phyloP scores from a whole-genome alignment of 139 green algal genomes.

The Picochlorum sp. region DNA sequence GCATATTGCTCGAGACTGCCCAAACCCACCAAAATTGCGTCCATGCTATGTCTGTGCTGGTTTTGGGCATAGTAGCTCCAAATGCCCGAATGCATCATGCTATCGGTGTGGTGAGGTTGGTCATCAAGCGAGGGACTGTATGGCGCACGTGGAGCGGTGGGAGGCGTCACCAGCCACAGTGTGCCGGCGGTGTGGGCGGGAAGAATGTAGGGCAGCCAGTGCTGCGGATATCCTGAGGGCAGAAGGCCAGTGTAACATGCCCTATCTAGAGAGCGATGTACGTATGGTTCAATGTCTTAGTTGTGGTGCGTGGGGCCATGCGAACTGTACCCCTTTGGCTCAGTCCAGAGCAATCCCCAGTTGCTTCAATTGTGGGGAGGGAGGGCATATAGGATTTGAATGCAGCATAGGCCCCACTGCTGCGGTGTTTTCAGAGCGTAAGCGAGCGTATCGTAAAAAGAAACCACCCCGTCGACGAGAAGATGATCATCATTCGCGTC shows the following conservation, averaged over 20 bases:
- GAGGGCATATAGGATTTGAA: conserved; percentile 36
- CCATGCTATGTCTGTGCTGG: conserved; percentile 66
- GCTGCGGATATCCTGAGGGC: conserved; percentile 52
- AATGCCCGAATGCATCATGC: conserved; percentile 57
- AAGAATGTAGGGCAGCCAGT: conserved; percentile 36
- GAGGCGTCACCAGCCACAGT: background rate
- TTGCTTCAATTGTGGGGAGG: conserved; percentile 55
- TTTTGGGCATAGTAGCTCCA: conserved; percentile 36
- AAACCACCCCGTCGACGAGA: background rate
- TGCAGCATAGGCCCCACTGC: conserved; percentile 4
- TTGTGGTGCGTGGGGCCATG: conserved; percentile 55
- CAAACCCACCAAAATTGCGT: conserved; percentile 20
- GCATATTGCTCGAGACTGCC: conserved; percentile 42
- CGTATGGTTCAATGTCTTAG: conserved; percentile 45
- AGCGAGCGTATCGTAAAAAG: background rate
- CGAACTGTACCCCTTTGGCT: conserved; percentile 31
- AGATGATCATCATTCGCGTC: background rate
- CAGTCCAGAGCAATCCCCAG: conserved; percentile 13
- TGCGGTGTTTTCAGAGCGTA: background rate
- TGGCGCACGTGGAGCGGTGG: conserved; percentile 6
- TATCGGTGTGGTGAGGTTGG: conserved; percentile 46
- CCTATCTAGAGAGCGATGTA: conserved; percentile 50
- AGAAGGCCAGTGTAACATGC: conserved; percentile 44
- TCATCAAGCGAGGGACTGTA: conserved; percentile 45
- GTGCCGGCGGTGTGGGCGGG: conserved; percentile 56